phyloP scores from a whole-genome alignment of 805 yeast species.

The Saturnispora dispora region DNA sequence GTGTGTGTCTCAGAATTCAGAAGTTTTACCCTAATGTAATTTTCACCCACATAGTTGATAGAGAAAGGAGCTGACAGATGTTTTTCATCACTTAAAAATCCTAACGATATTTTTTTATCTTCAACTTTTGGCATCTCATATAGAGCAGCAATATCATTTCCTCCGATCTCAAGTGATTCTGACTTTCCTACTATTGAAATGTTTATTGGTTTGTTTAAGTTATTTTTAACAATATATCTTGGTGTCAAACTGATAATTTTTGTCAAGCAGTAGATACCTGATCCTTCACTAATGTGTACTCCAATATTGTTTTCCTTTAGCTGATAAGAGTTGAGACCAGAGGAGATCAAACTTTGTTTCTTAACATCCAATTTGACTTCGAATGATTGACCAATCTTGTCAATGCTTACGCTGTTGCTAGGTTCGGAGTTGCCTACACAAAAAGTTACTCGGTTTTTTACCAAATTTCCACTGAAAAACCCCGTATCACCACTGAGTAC shows the following conservation, averaged over 20 bases:
- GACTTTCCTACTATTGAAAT: conserved; percentile 64
- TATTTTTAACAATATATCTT: conserved; percentile 65
- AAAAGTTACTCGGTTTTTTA: conserved; percentile 57
- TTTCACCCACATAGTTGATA: conserved; percentile 75
- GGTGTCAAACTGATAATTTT: conserved; percentile 79
- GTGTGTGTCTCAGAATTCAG: conserved; percentile 53
- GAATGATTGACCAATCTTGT: conserved; percentile 77
- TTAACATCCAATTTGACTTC: conserved; percentile 42
- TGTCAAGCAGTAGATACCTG: conserved; percentile 69
- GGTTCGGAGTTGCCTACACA: conserved; percentile 60
- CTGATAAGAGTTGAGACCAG: background rate
- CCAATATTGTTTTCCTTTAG: conserved; percentile 62
- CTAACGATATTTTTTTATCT: conserved; percentile 52
- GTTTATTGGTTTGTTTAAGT: conserved; percentile 44
- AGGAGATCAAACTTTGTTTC: conserved; percentile 30
- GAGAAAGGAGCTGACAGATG: conserved; percentile 86
- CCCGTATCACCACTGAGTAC: conserved; percentile 33
- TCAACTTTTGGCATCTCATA: conserved; percentile 51
- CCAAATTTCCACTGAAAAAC: conserved; percentile 25
- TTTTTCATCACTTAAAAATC: conserved; percentile 46
- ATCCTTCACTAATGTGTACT: conserved; percentile 67
- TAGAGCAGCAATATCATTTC: conserved; percentile 45
- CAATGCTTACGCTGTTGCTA: conserved; percentile 72
- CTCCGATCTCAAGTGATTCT: conserved; percentile 34
- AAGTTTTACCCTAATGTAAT: conserved; percentile 60